A percentile compares a stretch with the other conserved stretches of the same genome.
Conservation (phyloP, 1,284 basidiomycete genomes). For the Schizophyllum commune region DNA sequence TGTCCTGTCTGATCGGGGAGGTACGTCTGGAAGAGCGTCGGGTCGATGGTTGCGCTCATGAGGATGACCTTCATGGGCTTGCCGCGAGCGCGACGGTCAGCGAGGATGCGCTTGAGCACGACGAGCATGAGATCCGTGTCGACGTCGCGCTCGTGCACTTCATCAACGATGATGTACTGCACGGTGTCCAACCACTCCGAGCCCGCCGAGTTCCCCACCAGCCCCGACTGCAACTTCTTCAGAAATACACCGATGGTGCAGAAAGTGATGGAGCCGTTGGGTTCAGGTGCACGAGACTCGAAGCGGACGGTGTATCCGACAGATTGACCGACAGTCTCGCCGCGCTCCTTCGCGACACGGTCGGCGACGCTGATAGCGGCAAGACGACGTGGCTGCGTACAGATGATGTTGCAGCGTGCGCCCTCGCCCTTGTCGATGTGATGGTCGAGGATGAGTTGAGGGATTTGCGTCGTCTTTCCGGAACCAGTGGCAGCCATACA, state of each 20-base stretch:
- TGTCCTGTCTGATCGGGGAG: constrained; percentile 62
- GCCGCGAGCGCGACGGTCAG: constrained; percentile 66
- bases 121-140: constrained; percentile 92
- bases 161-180: constrained; percentile 91
- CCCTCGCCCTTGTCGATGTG: constrained; percentile 76
- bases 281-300: constrained; percentile 74
- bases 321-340: constrained; percentile 63
- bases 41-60: constrained; percentile 96
- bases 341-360: constrained; percentile 88
- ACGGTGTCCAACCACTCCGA: constrained; percentile 60
- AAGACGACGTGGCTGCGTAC: constrained; percentile 89
- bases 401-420: constrained; percentile 84
- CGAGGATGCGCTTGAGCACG: constrained; percentile 81
- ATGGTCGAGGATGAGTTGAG: constrained; percentile 87
- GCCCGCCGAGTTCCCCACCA: constrained; percentile 35
- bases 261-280: constrained; percentile 85
- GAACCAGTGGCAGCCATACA: constrained; percentile 95
- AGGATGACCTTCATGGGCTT: constrained; percentile 84
- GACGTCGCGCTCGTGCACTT: constrained; percentile 94
- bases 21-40: constrained; percentile 83
- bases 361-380: constrained; percentile 92
- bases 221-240: constrained; percentile 77
- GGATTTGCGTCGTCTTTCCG: constrained; percentile 94
- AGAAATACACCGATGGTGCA: constrained; percentile 94
- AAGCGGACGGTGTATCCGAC: constrained; percentile 95